Conservation (phyloP, 441 rosid genomes). For the Bruguiera hainesii region DNA sequence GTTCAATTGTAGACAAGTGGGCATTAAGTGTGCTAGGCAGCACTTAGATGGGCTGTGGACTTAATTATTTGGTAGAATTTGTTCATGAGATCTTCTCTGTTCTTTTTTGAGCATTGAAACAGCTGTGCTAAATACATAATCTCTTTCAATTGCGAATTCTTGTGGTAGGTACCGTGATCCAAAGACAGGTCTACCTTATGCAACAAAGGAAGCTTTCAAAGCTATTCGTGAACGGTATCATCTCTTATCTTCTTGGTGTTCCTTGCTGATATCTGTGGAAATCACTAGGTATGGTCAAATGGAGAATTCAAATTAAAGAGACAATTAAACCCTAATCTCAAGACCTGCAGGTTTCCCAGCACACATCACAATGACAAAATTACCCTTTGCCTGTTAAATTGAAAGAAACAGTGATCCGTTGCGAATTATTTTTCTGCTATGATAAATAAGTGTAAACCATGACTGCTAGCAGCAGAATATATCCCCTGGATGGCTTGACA, state of each 20-base stretch:
- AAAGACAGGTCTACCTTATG: slow-evolving; percentile 81
- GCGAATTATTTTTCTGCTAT: too few relatives aligned
- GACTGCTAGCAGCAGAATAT: too few relatives aligned
- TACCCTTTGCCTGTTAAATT: too few relatives aligned
- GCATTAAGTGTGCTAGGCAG: not conserved
- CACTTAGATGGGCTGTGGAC: not conserved
- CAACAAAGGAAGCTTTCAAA: slow-evolving; percentile 90
- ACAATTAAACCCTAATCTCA: not conserved
- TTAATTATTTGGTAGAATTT: not conserved
- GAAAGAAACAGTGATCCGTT: too few relatives aligned
- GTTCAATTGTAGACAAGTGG: not conserved
- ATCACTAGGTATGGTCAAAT: not conserved
- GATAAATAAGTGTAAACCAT: too few relatives aligned
- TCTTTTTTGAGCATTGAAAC: not conserved
- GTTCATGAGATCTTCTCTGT: not conserved
- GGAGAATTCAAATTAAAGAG: not conserved
- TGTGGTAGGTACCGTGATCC: slow-evolving; percentile 84
- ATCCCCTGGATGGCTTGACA: too few relatives aligned
- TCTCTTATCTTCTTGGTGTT: not conserved
- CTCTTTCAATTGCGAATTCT: slow-evolving; percentile 15
- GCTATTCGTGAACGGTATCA: slow-evolving; percentile 73
- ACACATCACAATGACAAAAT: too few relatives aligned
- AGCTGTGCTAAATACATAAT: not conserved
- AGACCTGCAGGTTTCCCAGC: not conserved
- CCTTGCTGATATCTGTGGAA: not conserved